Evolutionary conservation across 2,329 filamentous ascomycete genomes (phyloP), one percentile per base, ranked within the genome.

Genomic region (Monilinia fructicola): DNA sequence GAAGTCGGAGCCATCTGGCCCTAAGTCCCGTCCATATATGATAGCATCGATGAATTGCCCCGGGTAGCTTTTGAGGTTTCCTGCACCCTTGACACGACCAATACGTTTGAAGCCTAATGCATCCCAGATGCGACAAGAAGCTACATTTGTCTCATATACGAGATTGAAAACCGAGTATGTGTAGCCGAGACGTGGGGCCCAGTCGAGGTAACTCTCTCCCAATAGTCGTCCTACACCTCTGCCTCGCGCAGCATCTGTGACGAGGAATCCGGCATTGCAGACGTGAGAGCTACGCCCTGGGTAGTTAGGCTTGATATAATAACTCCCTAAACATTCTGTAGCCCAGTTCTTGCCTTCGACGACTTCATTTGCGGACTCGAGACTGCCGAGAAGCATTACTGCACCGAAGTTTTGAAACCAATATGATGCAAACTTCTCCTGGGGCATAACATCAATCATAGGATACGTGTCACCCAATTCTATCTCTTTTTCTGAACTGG

Each of bases 321-420:
- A 91, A 74, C 87, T 90, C 44, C 89, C 88, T 54, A 91, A 76
- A 72, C 88, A 91, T 68, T 86, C 79, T 70, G 84, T 85, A 60
- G 82, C 81, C 89, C 89, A 92, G 72, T 90, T 85, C 42, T 78
- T 80, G 18, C 80, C 81, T 42, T 78, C 79, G 12, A 75, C 67
- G 77, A 83, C 78, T 78, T 77, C 84, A 54, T 83, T 79, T 44
- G 79, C 77, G 56, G 79, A 81, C n/a, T 83, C 81, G 52, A 89
- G 83, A 65, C 88, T 85, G 21, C 89, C 89, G 54, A 89, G 77
- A 16, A 91, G 77, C 88, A 91, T 90, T 63, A 91, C 82, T 2
- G 88, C 88, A 58, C 84, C 88, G 73, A 91, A 91, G 72, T 89
- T 88, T 58, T 87, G 86, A 75, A 92, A 91, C 89, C 89, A 92